Evolutionary conservation across 495 filamentous ascomycete genomes (phyloP), one percentile per base, ranked within the genome.

Genomic region (Copromyces sp.): DNA sequence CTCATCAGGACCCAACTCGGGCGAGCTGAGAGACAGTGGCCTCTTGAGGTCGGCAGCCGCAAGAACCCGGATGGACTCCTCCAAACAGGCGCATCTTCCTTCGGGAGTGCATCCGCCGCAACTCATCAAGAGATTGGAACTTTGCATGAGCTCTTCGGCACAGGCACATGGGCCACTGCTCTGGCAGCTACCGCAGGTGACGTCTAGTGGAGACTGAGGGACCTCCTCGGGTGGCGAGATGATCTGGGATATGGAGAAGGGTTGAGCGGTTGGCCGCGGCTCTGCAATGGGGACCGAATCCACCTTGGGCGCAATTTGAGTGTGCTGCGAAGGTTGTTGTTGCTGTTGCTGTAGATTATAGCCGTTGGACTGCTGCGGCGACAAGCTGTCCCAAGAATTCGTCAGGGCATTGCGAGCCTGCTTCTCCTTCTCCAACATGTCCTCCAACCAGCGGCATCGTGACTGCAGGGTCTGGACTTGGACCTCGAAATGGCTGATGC

Each of bases 11-110:
- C 82, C 84, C 69, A 86, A 78, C n/a, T 84, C 39, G 77, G 85
- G 74, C 9, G 79, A 78, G 53, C 77, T 74, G 3, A 82, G 80
- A 14, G 80, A 79, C 39, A 79, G 75, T 59, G 82, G 78, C 68
- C 84, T 79, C 73, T 86, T 87, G 24, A 83, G 76, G 29, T 86
- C 82, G 32, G 61, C 47, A 6, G 70, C 70, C 6, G 74, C 71
- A 14, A 74, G 68, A 0, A 68, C 71, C 12, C 77, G 72, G 40
- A 92, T 85, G 1, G 86, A 86, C 75, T 91, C 89, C 70, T 93
- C 91, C 12, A 94, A 85, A 75, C 92, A 94, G 74, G 90, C 87
- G 74, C 92, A 94, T 74, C 82, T 87, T 74, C 76, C 82, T 72
- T 83, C 79, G 68, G 85, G 65, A 16, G 85, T 88, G 77, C 92